phyloP scores from a whole-genome alignment of 805 yeast genomes.

The Candida quercuum region DNA sequence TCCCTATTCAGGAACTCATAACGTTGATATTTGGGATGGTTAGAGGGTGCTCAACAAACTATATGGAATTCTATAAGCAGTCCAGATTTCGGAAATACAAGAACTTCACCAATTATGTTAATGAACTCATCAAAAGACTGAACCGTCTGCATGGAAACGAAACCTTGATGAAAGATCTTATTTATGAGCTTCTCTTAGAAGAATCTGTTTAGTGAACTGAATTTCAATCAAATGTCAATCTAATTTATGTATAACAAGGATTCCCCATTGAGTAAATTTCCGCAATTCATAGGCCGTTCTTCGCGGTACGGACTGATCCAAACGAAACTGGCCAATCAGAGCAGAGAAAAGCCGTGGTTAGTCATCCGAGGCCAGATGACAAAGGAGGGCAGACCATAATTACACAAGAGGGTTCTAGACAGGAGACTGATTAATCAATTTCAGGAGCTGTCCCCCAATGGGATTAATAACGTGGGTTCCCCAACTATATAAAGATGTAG shows the following conservation, averaged over 20 bases:
- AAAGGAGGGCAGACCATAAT: no score
- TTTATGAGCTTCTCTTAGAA: slow-evolving; percentile 6
- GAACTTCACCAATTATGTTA: slow-evolving; percentile 20
- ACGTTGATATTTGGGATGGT: slow-evolving; percentile 16
- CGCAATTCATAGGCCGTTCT: not conserved
- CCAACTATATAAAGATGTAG: not conserved
- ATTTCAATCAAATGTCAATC: no score
- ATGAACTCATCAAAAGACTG: slow-evolving; percentile 13
- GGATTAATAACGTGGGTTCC: not conserved
- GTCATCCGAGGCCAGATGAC: no score
- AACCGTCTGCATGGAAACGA: slow-evolving; percentile 4
- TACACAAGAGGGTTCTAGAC: not conserved
- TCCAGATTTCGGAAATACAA: slow-evolving; percentile 11
- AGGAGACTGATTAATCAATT: not conserved
- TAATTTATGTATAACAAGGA: not conserved
- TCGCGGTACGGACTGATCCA: not conserved
- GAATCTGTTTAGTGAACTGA: not conserved
- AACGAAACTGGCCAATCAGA: not conserved
- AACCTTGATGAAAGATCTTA: slow-evolving; percentile 10
- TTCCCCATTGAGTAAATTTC: not conserved
- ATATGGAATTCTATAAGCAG: slow-evolving; percentile 19
- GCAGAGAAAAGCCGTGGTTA: not conserved
- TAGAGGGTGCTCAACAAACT: slow-evolving; percentile 20
- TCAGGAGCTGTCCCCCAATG: no score
- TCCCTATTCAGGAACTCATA: slow-evolving; percentile 7